Evolutionary conservation across 208 protist genomes (phyloP).

Genomic region (Crithidia expoeki): DNA sequence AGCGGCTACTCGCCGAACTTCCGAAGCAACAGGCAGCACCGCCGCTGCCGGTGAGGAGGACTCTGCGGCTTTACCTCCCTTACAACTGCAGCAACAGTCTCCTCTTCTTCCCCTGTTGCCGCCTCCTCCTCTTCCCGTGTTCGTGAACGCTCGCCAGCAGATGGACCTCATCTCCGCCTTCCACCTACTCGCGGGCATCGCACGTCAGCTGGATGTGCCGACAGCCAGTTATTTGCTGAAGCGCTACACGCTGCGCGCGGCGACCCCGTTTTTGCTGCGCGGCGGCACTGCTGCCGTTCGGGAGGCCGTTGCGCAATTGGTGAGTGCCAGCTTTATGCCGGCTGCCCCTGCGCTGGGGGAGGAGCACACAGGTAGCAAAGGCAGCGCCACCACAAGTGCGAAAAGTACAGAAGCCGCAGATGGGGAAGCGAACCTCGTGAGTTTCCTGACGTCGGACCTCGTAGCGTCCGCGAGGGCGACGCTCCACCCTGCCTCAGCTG

Average conservation of each 20-base stretch:
- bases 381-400: background rate
- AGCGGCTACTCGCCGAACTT: background rate
- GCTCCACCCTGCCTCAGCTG: background rate
- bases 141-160: slow-evolving; percentile 41
- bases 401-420: background rate
- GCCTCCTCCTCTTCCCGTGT: slow-evolving; percentile 11
- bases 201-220: slow-evolving; percentile 27
- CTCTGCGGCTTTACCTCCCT: background rate
- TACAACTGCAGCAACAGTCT: background rate
- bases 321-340: slow-evolving; percentile 30
- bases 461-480: background rate
- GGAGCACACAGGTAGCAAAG: background rate
- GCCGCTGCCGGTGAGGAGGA: background rate
- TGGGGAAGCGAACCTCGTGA: slow-evolving; percentile 10
- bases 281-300: slow-evolving; percentile 56
- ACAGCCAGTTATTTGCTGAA: slow-evolving; percentile 41
- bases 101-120: background rate
- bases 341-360: background rate
- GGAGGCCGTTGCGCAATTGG: slow-evolving; percentile 65
- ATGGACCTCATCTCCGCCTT: slow-evolving; percentile 58
- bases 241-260: slow-evolving; percentile 55
- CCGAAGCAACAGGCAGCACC: background rate
- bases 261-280: slow-evolving; percentile 42
- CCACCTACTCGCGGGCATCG: slow-evolving; percentile 52
- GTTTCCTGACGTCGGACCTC: slow-evolving; percentile 16